Conservation (phyloP, 2,329 filamentous ascomycete genomes). For the Venturia nashicola region DNA sequence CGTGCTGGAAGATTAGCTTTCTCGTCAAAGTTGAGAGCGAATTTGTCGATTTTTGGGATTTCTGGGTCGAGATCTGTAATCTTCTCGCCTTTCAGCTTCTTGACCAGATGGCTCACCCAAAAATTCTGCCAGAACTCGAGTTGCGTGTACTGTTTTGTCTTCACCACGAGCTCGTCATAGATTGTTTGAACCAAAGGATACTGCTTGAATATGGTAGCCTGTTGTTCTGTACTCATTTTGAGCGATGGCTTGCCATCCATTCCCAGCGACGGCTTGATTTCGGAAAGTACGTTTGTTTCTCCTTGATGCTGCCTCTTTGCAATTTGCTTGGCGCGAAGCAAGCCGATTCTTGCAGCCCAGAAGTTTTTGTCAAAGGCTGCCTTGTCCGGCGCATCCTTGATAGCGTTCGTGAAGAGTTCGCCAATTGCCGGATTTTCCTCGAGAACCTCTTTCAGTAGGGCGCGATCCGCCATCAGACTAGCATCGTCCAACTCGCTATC, state of each 20-base stretch:
- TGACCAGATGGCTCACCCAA: constrained; percentile 81
- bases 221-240: constrained; percentile 81
- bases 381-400: constrained; percentile 66
- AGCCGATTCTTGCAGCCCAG: constrained; percentile 78
- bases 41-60: constrained; percentile 75
- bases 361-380: constrained; percentile 83
- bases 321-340: constrained; percentile 82
- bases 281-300: constrained; percentile 85
- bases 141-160: constrained; percentile 46
- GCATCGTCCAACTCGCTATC: constrained; percentile 40
- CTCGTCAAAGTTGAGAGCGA: constrained; percentile 59
- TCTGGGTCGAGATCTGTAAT: constrained; percentile 64
- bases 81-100: constrained; percentile 82
- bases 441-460: constrained; percentile 78
- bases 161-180: constrained; percentile 74
- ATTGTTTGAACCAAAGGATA: constrained; percentile 82
- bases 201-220: constrained; percentile 84
- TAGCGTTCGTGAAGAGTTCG: constrained; percentile 75
- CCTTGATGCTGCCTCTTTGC: constrained; percentile 78
- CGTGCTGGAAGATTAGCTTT: constrained; percentile 28
- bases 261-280: constrained; percentile 68
- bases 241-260: constrained; percentile 60
- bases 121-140: constrained; percentile 87
- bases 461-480: constrained; percentile 63
- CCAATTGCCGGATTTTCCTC: constrained; percentile 64